A percentile compares a stretch with the other conserved stretches of the same genome.
phyloP scores from a whole-genome alignment of 1,139 yeast genomes.

The Yamadazyma sp. region DNA sequence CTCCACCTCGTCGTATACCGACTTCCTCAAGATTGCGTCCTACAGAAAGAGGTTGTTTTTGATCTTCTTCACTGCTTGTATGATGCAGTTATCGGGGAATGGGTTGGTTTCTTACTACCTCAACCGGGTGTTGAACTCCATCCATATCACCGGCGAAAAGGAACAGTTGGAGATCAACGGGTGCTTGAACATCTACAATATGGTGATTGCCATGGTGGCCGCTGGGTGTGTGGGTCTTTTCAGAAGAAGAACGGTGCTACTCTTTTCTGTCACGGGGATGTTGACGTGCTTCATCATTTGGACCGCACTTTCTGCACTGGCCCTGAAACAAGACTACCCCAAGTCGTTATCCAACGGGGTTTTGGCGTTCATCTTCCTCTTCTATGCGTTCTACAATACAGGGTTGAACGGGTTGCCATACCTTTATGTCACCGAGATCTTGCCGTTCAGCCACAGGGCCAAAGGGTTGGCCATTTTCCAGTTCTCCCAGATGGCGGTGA shows the following conservation, averaged over 20 bases:
- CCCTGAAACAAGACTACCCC: constrained; percentile 30
- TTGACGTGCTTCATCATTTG: constrained; percentile 34
- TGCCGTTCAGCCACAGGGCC: constrained; percentile 44
- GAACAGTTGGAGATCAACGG: constrained; percentile 52
- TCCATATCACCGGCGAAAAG: constrained; percentile 45
- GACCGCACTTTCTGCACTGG: constrained; percentile 37
- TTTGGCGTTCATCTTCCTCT: constrained; percentile 45
- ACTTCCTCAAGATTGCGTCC: constrained; percentile 34
- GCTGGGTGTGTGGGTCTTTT: constrained; percentile 30
- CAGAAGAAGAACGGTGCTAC: constrained; percentile 47
- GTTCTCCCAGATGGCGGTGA: constrained; percentile 24
- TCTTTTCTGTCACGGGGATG: constrained; percentile 35
- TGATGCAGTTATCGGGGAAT: constrained; percentile 52
- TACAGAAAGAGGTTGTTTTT: constrained; percentile 48
- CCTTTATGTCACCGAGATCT: constrained; percentile 39
- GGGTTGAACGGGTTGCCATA: constrained; percentile 41
- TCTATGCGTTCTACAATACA: constrained; percentile 32
- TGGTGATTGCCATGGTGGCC: constrained; percentile 31
- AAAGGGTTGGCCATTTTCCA: constrained; percentile 39
- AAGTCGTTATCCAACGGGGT: constrained; percentile 37
- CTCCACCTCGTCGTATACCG: constrained; percentile 28
- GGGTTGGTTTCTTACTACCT: constrained; percentile 53
- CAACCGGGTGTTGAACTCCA: constrained; percentile 44
- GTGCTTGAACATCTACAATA: constrained; percentile 39
- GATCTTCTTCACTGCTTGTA: constrained; percentile 28